Evolutionary conservation across 352 stramenopile species (phyloP).

Genomic region (Phytopythium litorale): DNA sequence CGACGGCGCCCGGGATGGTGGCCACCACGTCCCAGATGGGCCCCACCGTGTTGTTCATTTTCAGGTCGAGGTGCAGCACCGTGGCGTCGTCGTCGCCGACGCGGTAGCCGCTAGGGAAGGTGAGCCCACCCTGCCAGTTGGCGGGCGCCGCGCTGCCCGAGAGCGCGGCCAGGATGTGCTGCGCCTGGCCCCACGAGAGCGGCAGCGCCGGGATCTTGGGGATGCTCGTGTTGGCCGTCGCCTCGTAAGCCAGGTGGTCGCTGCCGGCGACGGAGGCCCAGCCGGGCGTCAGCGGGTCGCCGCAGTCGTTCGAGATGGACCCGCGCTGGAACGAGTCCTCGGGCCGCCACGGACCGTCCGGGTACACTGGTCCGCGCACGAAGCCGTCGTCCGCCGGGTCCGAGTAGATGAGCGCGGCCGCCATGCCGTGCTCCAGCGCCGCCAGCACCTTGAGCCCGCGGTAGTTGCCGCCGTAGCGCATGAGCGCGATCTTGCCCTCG

Average conservation of each 20-base stretch:
- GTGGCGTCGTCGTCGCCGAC: conserved; percentile 64
- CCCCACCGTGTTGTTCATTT: conserved; percentile 70
- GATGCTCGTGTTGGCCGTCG: conserved; percentile 34
- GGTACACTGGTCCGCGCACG: conserved; percentile 54
- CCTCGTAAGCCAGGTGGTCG: conserved; percentile 35
- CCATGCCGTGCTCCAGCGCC: conserved; percentile 62
- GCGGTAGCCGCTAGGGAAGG: conserved; percentile 52
- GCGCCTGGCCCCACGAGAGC: conserved; percentile 74
- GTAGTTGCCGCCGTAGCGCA: conserved; percentile 73
- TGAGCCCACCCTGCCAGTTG: conserved; percentile 55
- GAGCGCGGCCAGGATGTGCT: conserved; percentile 58
- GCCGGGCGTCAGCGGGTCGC: conserved; percentile 55
- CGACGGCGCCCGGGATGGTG: conserved; percentile 49
- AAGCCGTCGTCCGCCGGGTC: conserved; percentile 85
- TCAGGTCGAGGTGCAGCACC: conserved; percentile 47
- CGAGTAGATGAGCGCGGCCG: conserved; percentile 82
- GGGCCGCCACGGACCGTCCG: conserved; percentile 75
- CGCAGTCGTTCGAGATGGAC: conserved; percentile 76
- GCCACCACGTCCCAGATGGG: conserved; percentile 88
- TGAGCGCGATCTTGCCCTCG: conserved; percentile 77
- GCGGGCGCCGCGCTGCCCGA: conserved; percentile 40
- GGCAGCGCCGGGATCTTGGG: conserved; percentile 67
- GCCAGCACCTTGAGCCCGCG: conserved; percentile 75
- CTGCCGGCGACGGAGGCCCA: conserved; percentile 16
- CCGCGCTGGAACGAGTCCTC: conserved; percentile 78